phyloP scores from a whole-genome alignment of 176 grass and related monocot genomes.

The Carex kokanica region DNA sequence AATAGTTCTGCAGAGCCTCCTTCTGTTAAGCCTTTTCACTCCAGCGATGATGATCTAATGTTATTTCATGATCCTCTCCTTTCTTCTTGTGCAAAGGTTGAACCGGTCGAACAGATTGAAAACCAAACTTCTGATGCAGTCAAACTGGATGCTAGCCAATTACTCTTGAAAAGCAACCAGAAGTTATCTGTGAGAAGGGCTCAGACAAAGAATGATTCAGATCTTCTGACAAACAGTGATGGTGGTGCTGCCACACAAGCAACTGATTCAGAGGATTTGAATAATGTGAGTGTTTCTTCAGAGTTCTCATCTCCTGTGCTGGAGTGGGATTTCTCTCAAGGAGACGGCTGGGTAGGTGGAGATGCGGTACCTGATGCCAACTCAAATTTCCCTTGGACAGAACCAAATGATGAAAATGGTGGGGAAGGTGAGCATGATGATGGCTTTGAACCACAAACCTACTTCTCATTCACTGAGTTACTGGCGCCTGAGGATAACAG shows the following conservation, averaged over 20 bases:
- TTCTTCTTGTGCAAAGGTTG: conserved; percentile 31
- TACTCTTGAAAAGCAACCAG: conserved; percentile 36
- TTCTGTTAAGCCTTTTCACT: background rate
- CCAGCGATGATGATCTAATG: conserved; percentile 24
- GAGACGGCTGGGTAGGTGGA: conserved; percentile 24
- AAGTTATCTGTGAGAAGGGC: conserved; percentile 66
- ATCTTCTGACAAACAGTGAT: conserved; percentile 36
- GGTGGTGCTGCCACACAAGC: conserved; percentile 31
- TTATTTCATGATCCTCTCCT: conserved; percentile 34
- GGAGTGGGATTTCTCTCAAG: conserved; percentile 49
- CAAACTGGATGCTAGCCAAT: background rate
- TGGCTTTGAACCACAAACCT: conserved; percentile 49
- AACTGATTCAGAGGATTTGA: conserved; percentile 30
- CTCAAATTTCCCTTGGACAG: conserved; percentile 21
- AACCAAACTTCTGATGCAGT: conserved; percentile 1
- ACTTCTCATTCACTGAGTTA: conserved; percentile 50
- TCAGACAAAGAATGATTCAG: conserved; percentile 43
- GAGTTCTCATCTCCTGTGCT: conserved; percentile 44
- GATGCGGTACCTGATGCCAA: conserved; percentile 6
- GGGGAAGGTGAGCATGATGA: conserved; percentile 27
- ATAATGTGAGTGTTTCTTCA: conserved; percentile 34
- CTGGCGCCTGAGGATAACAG: conserved; percentile 40
- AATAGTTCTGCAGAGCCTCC: background rate
- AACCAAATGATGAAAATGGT: background rate
- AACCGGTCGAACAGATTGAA: conserved; percentile 27